Conservation (phyloP, 2,329 filamentous ascomycete genomes). For the Sclerotinia spermophila region DNA sequence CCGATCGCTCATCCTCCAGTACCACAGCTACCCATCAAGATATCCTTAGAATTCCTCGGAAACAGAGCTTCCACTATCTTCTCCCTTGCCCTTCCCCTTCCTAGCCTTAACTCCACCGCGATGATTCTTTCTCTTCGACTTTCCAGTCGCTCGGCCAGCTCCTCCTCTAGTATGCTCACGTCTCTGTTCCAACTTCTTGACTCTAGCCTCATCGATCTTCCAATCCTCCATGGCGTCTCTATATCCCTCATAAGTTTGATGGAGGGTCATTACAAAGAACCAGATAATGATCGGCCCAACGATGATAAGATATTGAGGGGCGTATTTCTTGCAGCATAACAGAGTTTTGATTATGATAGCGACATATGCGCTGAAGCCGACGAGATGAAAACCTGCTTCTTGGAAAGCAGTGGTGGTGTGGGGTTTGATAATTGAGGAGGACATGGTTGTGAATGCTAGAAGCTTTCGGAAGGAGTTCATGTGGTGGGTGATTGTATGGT, state of each 20-base stretch:
- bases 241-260: neutral
- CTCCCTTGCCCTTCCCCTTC: neutral
- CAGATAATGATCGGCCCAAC: neutral
- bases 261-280: neutral
- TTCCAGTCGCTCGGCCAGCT: neutral
- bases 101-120: neutral
- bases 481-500: neutral
- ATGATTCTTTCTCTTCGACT: neutral
- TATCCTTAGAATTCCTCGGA: neutral
- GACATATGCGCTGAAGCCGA: neutral
- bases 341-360: neutral
- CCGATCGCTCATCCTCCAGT: neutral
- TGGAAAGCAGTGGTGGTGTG: neutral
- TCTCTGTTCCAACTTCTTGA: neutral
- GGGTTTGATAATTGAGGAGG: too few species aligned
- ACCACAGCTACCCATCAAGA: neutral
- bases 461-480: neutral
- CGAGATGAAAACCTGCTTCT: rapidly evolving
- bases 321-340: neutral
- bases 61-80: neutral
- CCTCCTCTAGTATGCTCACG: neutral
- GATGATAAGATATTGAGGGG: neutral
- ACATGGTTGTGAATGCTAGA: neutral
- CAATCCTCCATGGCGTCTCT: neutral
- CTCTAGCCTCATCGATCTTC: neutral